Base-by-base conservation (phyloP, 441 rosid genomes). In the Sinapis alba region DNA sequence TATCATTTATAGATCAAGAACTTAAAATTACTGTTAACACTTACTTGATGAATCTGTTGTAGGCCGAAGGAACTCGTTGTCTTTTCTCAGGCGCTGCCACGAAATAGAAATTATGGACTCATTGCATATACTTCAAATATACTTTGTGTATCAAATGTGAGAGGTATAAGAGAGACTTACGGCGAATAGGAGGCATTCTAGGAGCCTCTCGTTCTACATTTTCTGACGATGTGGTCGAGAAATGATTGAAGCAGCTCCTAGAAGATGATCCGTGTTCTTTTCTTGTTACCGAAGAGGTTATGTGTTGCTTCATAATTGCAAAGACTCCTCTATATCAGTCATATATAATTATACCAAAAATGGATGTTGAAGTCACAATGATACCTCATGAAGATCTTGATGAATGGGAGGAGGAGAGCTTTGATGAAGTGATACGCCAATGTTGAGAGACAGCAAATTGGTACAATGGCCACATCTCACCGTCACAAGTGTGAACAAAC, bases 31-130 rank as follows among this genome's bases (percentile, higher is more conserved):
- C 8, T n/a, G 10, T 16, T 7, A 50, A 50, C 56, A 16, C 21
- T 50, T 85, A 95, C 99, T 95, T 95, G 71, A 95, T 95, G 78
- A 95, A 95, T 83, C 90, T 89, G 83, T 95, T 95, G 81, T 95
- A 95, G 26, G 99, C 99, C 20, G 99, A 95, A 61, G 99, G 99
- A 84, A 93, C 96, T 3, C 99, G 97, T 50, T 92, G 99, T 74
- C 98, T 84, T 85, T 95, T 95, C 90, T 93, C 98, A 0, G 97
- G 99, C 1, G 99, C 98, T 93, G 89, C 84, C 72, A 71, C 47
- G 7, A 23, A 64, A 53, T 19, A 12, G 6, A 45, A 26, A 81
- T 77, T 43, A 69, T 38, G 21, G n/a, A 9, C 15, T 50, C 41
- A 56, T 36, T 64, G n/a, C 63, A 70, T 43, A 43, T 20, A 36